Evolutionary conservation across 2,329 filamentous ascomycete genomes (phyloP).

Genomic region (Fusarium albidum): DNA sequence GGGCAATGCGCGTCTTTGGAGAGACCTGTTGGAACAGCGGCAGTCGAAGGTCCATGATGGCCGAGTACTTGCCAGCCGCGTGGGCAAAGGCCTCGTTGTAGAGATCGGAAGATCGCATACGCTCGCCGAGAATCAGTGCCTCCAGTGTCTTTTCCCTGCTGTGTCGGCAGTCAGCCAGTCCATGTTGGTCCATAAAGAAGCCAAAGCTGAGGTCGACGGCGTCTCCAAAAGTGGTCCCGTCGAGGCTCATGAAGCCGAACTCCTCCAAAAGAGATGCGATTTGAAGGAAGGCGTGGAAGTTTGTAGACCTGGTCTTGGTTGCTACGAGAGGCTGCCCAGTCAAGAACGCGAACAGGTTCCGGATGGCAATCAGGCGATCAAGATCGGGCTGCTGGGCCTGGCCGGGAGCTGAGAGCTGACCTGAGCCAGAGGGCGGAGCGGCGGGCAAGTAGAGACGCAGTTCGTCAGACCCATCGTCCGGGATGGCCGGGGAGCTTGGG

Average conservation of each 20-base stretch:
- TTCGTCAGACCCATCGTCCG: constrained; percentile 50
- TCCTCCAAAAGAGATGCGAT: constrained; percentile 63
- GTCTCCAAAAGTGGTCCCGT: constrained; percentile 67
- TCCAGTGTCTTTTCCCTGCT: constrained; percentile 92
- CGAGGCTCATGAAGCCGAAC: constrained; percentile 64
- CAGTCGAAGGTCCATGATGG: constrained; percentile 72
- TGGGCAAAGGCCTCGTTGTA: constrained; percentile 95
- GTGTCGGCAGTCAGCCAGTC: constrained; percentile 78
- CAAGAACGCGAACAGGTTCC: constrained; percentile 73
- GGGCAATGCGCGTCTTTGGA: constrained; percentile 74
- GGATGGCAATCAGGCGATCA: constrained; percentile 65
- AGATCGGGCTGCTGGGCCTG: constrained; percentile 50
- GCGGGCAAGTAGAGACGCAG: constrained; percentile 63
- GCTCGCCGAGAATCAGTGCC: constrained; percentile 86
- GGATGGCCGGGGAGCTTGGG: constrained; percentile 47
- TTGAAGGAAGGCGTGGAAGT: constrained; percentile 63
- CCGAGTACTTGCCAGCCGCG: constrained; percentile 84
- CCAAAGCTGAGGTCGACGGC: constrained; percentile 71
- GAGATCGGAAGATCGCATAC: constrained; percentile 80
- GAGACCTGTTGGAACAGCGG: constrained; percentile 77
- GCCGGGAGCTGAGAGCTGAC: constrained; percentile 45
- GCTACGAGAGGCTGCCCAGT: constrained; percentile 70
- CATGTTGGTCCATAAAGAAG: constrained; percentile 79
- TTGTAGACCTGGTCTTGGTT: constrained; percentile 59
- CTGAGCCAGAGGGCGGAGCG: constrained; percentile 47